Percentiles rank a stretch among this genome's conserved stretches.
These are phyloP conservation scores for Pisolithus microcarpus DNA, from an alignment of 768 basidiomycete genomes.

Conservation along the genomic window DNA sequence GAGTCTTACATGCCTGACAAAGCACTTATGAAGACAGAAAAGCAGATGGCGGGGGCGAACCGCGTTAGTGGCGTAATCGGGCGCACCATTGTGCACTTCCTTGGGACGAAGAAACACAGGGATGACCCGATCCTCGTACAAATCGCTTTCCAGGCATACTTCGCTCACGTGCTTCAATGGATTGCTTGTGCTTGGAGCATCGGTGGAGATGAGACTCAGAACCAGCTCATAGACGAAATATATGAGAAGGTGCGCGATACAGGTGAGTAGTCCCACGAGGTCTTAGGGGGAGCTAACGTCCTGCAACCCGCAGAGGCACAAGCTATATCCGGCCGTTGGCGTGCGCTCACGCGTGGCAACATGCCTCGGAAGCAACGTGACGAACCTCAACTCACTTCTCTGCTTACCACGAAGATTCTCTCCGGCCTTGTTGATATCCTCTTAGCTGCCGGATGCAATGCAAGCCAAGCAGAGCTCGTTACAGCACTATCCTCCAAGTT, in stretches of 20 bases:
- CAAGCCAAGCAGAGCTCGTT: slow-evolving; percentile 23
- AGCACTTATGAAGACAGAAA: slow-evolving; percentile 10
- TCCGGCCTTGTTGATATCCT: slow-evolving; percentile 24
- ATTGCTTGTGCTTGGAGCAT: slow-evolving; percentile 24
- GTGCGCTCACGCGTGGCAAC: slow-evolving; percentile 33
- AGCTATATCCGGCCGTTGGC: slow-evolving; percentile 39
- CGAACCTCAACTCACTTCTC: slow-evolving; percentile 15
- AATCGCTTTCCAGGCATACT: slow-evolving; percentile 29
- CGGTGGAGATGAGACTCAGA: slow-evolving; percentile 18
- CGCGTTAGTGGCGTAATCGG: slow-evolving; percentile 18
- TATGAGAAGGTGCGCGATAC: slow-evolving; percentile 30
- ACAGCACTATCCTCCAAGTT: slow-evolving; percentile 38
- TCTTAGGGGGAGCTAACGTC: not conserved
- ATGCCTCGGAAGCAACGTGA: slow-evolving; percentile 19
- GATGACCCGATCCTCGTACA: slow-evolving; percentile 32
- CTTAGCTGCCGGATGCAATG: slow-evolving; percentile 20
- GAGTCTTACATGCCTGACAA: slow-evolving; percentile 31
- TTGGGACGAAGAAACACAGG: slow-evolving; percentile 21
- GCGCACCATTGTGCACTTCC: slow-evolving; percentile 18
- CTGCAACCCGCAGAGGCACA: slow-evolving; percentile 31
- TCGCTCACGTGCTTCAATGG: slow-evolving; percentile 22
- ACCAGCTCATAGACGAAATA: slow-evolving; percentile 20
- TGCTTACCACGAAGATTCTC: slow-evolving; percentile 19
- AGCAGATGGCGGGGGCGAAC: slow-evolving; percentile 19
- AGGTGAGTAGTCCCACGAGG: slow-evolving; percentile 20